A percentile compares a stretch with the other conserved stretches of the same genome.
phyloP scores from a whole-genome alignment of 208 protist genomes.

The Balamuthia mandrillaris region DNA sequence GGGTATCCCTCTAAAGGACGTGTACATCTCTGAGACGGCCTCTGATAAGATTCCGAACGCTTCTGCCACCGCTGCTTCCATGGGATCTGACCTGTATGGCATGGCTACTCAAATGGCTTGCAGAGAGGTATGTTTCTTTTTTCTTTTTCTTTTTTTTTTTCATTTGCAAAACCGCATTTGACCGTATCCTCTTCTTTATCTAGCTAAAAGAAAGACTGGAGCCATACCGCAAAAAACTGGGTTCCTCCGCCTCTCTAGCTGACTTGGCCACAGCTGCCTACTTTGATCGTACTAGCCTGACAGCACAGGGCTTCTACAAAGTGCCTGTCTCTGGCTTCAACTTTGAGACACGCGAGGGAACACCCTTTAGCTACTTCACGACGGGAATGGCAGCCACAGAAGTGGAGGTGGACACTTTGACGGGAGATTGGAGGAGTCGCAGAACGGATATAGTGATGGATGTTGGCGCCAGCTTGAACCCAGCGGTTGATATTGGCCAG shows the following conservation, averaged over 20 bases:
- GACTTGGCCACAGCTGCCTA: slow-evolving; percentile 54
- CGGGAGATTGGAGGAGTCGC: slow-evolving; percentile 60
- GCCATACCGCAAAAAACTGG: background rate
- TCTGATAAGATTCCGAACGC: slow-evolving; percentile 75
- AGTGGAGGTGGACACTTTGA: slow-evolving; percentile 72
- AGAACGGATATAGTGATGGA: slow-evolving; percentile 69
- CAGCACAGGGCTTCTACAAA: slow-evolving; percentile 70
- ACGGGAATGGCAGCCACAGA: slow-evolving; percentile 62
- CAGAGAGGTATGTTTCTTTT: slow-evolving; percentile 1
- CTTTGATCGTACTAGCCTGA: slow-evolving; percentile 61
- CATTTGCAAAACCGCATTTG: background rate
- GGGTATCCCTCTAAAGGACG: slow-evolving; percentile 43
- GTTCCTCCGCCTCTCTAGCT: background rate
- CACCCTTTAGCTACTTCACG: slow-evolving; percentile 73
- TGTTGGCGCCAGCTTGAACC: slow-evolving; percentile 65
- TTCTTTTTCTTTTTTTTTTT: background rate
- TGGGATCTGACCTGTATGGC: slow-evolving; percentile 75
- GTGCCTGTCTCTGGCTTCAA: slow-evolving; percentile 45
- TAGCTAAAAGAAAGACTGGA: slow-evolving; percentile 48
- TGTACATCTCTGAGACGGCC: slow-evolving; percentile 63
- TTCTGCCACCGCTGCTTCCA: slow-evolving; percentile 63
- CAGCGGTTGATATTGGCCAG: slow-evolving; percentile 67
- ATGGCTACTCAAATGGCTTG: slow-evolving; percentile 77
- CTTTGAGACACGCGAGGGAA: slow-evolving; percentile 48
- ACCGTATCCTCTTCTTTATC: background rate